phyloP scores from a whole-genome alignment of 2,329 filamentous ascomycete genomes.

The Malbranchea zuffiana region DNA sequence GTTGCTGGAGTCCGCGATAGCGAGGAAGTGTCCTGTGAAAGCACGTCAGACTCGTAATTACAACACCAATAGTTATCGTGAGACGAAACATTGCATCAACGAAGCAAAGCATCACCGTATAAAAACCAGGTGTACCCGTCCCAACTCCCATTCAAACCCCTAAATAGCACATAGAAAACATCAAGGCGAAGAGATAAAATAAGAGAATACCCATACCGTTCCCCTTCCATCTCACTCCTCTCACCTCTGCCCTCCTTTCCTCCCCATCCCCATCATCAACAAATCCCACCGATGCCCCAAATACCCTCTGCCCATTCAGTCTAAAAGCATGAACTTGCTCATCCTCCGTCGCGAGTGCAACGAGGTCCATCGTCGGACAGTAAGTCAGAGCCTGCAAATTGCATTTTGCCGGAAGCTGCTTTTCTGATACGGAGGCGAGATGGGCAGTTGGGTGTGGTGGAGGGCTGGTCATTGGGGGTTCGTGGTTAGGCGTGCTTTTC shows the following conservation, averaged over 20 bases:
- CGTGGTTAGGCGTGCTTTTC: too few relatives aligned
- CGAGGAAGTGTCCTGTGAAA: slow-evolving; percentile 51
- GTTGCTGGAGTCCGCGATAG: slow-evolving; percentile 74
- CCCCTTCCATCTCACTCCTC: slow-evolving; percentile 50
- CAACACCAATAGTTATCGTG: too few relatives aligned
- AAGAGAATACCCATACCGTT: slow-evolving; percentile 44
- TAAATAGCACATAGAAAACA: not conserved
- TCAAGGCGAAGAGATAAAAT: slow-evolving; percentile 2
- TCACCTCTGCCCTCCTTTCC: slow-evolving; percentile 23
- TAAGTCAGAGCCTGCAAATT: slow-evolving; percentile 50
- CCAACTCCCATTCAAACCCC: not conserved
- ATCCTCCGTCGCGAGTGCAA: slow-evolving; percentile 58
- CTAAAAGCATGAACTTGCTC: slow-evolving; percentile 66
- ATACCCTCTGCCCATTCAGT: slow-evolving; percentile 61
- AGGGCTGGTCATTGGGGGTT: not conserved
- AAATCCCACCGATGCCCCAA: slow-evolving; percentile 49
- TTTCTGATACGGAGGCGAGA: slow-evolving; percentile 32
- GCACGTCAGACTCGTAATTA: slow-evolving; percentile 5
- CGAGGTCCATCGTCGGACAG: slow-evolving; percentile 76
- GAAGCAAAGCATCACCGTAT: too few relatives aligned
- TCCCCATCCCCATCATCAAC: slow-evolving; percentile 25
- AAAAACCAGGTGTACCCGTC: not conserved
- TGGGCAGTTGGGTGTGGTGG: slow-evolving; percentile 16
- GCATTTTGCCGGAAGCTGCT: slow-evolving; percentile 33
- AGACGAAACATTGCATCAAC: too few relatives aligned